Base-by-base conservation (phyloP, 2,329 filamentous ascomycete genomes). In the Aspergillus sp. region DNA sequence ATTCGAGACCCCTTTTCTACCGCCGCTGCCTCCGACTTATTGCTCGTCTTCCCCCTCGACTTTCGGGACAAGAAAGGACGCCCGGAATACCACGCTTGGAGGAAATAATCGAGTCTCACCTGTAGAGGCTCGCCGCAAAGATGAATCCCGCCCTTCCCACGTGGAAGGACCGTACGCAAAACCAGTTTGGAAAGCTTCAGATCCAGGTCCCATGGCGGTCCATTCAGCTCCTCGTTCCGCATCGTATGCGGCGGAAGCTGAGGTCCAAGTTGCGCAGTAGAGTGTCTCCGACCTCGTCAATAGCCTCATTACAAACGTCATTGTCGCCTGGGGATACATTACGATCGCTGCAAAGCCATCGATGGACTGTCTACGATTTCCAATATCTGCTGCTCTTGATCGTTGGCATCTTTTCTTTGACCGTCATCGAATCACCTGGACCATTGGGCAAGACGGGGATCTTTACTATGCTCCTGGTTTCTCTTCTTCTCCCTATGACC, bases 271-370 rank as follows among this genome's bases (percentile, higher is more conserved):
- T 90, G 67, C 85, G 86, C 64, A 86, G 85, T 68, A 79, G 86
- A 64, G 78, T 86, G 66, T 85, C 86, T 41, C 86, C 87, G 45
- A 83, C 87, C 20, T 88, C 90, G 50, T 89, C 88, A 62, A 85
- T 97, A 68, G 85, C 91, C 50, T 83, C 82, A 30, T 81, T 97
- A 55, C 85, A 96, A 74, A 92, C 87, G 15, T 96, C 92, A 1
- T 90, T 92, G 75, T 92, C 89, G 64, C 88, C 91, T 5, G 80
- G 84, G 67, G 89, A 96, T 69, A 92, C 91, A 12, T 76, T 97
- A 60, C 84, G 85, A 59, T 85, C 88, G 38, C 80, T 97, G 62
- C 88, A 89, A 66, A 84, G 84, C 59, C 91, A 95, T 71, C 85
- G 85, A 62, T 97, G 91, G 90, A 88, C 84, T 51, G 79, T 88